Base-by-base conservation (phyloP, 768 basidiomycete species). In the Scleroderma bovista region DNA sequence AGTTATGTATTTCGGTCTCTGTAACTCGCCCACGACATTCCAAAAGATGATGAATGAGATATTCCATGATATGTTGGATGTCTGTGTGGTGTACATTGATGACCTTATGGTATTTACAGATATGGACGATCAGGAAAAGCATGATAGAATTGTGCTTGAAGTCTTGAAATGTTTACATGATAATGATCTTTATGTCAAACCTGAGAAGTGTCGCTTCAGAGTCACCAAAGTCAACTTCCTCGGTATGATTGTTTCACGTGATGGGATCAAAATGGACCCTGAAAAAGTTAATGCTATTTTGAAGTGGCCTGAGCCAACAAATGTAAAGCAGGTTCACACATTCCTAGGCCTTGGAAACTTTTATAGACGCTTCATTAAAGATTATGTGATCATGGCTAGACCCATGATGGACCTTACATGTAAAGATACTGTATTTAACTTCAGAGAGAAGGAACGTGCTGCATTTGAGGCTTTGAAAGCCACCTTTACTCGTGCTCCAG, bases 71-170 rank as follows among this genome's bases (percentile, higher is more conserved):
- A 45, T 45, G 44, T 15, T n/a, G 6, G 31, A 45, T 31, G 63
- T 69, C 23, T 66, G 79, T 19, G 52, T 63, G 0, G 67, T 77
- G 40, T 75, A 80, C 54, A 54, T 77, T 23, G 72, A 75, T 50
- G 67, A 77, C 51, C 71, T 76, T 29, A 55, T 75, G 44, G 64
- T 72, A 40, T 71, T 58, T 34, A 61, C 56, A 1, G 34, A 53
- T 1, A 12, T 19, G 2, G 29, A 41, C 1, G 15, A 42, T 7
- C 47, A 54, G 10, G 55, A 62, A 23, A n/a, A 49, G 11, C 60
- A 65, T 20, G 29, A 40, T 0, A n/a, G 24, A 1, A 32, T 59
- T 5, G 45, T 64, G 2, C 50, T 34, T 3, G 19, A 52, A 33
- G 64, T 72, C 1, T 59, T 72, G 0, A 32, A 68, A 26, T 37